Conservation (phyloP, 352 stramenopile species). For the Phytophthora hybrid region DNA sequence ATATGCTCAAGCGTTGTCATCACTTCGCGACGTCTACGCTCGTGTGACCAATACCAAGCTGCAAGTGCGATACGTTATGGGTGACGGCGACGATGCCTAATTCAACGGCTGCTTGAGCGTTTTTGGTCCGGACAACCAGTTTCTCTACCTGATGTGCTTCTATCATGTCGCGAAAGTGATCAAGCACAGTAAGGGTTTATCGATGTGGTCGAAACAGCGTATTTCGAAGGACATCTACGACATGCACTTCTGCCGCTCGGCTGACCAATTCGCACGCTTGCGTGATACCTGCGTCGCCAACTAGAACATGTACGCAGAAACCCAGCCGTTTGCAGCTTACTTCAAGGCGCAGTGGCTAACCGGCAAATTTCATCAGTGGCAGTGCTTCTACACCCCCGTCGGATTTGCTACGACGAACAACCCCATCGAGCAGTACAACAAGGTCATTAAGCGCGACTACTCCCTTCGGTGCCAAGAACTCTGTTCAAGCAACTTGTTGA, state of each 20-base stretch:
- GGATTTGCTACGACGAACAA: background rate
- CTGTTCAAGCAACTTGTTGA: background rate
- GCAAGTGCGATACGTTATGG: background rate
- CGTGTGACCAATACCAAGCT: background rate
- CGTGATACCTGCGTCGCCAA: background rate
- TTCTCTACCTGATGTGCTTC: background rate
- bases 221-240: background rate
- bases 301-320: background rate
- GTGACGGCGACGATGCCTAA: background rate
- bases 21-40: background rate
- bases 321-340: background rate
- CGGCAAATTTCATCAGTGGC: background rate
- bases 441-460: background rate
- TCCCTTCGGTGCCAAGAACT: no score
- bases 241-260: background rate
- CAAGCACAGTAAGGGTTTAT: background rate
- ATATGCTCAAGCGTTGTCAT: background rate
- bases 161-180: background rate
- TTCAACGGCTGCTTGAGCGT: background rate
- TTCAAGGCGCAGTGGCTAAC: background rate
- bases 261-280: background rate
- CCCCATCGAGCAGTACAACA: background rate
- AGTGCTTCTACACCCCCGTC: background rate
- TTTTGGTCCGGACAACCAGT: background rate
- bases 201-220: background rate